These are phyloP conservation scores for Cryphonectria radicalis DNA, from an alignment of 2,329 filamentous ascomycete genomes.

Conservation along the genomic window DNA sequence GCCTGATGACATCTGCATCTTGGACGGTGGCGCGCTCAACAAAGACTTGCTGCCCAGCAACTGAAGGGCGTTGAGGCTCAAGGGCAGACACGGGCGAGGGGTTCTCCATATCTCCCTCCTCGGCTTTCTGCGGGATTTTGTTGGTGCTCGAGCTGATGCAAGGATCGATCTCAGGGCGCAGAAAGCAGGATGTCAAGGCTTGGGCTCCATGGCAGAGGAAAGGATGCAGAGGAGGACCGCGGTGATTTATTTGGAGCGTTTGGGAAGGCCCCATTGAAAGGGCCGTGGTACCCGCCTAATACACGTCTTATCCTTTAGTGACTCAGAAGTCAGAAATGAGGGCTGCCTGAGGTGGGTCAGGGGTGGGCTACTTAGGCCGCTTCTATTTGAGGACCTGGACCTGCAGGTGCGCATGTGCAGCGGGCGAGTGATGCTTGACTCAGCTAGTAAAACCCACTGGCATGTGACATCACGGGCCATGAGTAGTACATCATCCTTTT, in stretches of 20 bases:
- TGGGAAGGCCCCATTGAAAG: not conserved
- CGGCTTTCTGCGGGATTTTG: not conserved
- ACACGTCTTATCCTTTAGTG: constrained; percentile 1
- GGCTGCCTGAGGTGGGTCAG: not conserved
- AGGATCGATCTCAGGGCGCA: not conserved
- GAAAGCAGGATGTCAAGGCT: not conserved
- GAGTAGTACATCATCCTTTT: not conserved
- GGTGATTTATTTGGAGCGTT: not conserved
- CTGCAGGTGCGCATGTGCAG: not conserved
- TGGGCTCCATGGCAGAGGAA: not conserved
- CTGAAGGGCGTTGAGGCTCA: not conserved
- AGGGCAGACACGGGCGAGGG: not conserved
- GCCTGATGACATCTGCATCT: constrained; percentile 38
- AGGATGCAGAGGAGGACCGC: not conserved
- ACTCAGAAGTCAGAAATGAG: constrained; percentile 1
- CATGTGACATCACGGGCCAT: constrained; percentile 7
- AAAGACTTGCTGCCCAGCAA: not conserved
- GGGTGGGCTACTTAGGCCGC: not conserved
- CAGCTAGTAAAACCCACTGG: constrained; percentile 5
- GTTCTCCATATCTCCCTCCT: not conserved
- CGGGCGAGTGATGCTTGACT: not conserved
- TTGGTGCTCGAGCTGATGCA: not conserved
- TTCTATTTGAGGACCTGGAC: constrained; percentile 5
- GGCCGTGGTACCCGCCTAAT: not conserved
- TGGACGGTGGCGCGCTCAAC: constrained; percentile 20